These are phyloP conservation scores for Blastocystis sp. DNA, from an alignment of 352 stramenopile genomes.

Conservation along the genomic window DNA sequence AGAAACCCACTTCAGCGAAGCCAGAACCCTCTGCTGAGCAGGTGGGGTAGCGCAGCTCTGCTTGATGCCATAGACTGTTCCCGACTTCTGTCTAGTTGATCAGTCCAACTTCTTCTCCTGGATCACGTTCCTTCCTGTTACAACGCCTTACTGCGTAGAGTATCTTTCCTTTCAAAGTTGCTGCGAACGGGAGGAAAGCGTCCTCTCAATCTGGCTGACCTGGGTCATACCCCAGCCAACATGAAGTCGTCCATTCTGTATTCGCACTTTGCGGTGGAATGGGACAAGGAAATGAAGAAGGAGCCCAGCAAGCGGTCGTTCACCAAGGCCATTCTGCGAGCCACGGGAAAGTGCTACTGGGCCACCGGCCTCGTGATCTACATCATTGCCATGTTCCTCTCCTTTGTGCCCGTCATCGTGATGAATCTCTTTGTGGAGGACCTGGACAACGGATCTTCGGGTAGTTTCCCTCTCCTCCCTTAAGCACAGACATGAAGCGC, in stretches of 20 bases:
- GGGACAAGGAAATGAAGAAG: slow-evolving; percentile 3
- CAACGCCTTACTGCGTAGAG: background rate
- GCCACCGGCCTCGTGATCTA: background rate
- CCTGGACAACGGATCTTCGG: background rate
- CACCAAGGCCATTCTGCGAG: slow-evolving; percentile 22
- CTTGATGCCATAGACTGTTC: too few species aligned
- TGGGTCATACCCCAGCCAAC: background rate
- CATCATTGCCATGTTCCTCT: slow-evolving; percentile 27
- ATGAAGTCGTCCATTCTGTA: background rate
- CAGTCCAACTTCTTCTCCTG: slow-evolving; percentile 48
- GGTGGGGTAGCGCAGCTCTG: too few species aligned
- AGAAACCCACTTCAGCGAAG: too few species aligned
- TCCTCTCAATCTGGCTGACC: slow-evolving; percentile 7
- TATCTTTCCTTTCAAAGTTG: slow-evolving; percentile 4
- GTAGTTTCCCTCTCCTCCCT: background rate
- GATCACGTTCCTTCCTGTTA: background rate
- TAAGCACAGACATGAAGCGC: background rate
- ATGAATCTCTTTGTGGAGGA: slow-evolving; percentile 23
- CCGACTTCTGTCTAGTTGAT: slow-evolving; percentile 1
- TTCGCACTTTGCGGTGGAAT: background rate
- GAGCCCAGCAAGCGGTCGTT: background rate
- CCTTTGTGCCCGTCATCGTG: slow-evolving; percentile 47
- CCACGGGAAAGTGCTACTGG: slow-evolving; percentile 29
- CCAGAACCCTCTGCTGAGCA: too few species aligned
- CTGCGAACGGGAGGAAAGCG: slow-evolving; percentile 18